These are phyloP conservation scores for Geotrichum histeridarum DNA, from an alignment of 1,139 yeast species.

Conservation along the genomic window DNA sequence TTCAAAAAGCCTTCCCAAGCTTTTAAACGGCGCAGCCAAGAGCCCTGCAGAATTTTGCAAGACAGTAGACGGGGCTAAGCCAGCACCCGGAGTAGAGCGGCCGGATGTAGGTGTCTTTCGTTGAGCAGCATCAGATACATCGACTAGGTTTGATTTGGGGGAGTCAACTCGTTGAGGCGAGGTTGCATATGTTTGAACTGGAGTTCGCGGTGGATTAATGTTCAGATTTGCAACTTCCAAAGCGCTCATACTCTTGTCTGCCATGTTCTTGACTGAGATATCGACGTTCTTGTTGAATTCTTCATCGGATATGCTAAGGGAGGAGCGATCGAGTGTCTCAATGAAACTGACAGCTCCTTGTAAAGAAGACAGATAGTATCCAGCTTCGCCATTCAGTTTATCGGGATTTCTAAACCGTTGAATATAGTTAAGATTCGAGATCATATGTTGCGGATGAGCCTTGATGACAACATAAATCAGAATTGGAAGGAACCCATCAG, in stretches of 20 bases:
- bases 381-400: slow-evolving; percentile 79
- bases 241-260: slow-evolving; percentile 26
- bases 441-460: slow-evolving; percentile 56
- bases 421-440: slow-evolving; percentile 77
- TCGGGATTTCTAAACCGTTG: slow-evolving; percentile 74
- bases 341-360: slow-evolving; percentile 82
- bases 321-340: slow-evolving; percentile 51
- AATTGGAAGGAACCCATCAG: slow-evolving; percentile 87
- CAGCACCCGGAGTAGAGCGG: slow-evolving; percentile 7
- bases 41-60: slow-evolving; percentile 38
- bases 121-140: not conserved
- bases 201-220: slow-evolving; percentile 31
- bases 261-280: slow-evolving; percentile 32
- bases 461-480: slow-evolving; percentile 73
- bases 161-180: not conserved
- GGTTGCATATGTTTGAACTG: slow-evolving; percentile 18
- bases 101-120: not conserved
- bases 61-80: slow-evolving; percentile 35
- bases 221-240: slow-evolving; percentile 16
- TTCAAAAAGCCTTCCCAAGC: slow-evolving; percentile 35
- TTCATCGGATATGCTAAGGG: slow-evolving; percentile 57
- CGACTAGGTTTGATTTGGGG: not conserved
- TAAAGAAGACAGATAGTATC: slow-evolving; percentile 79
- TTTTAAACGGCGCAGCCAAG: slow-evolving; percentile 36
- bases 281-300: slow-evolving; percentile 49